Base-by-base conservation (phyloP, 495 filamentous ascomycete genomes). In the Talaromyces liani region DNA sequence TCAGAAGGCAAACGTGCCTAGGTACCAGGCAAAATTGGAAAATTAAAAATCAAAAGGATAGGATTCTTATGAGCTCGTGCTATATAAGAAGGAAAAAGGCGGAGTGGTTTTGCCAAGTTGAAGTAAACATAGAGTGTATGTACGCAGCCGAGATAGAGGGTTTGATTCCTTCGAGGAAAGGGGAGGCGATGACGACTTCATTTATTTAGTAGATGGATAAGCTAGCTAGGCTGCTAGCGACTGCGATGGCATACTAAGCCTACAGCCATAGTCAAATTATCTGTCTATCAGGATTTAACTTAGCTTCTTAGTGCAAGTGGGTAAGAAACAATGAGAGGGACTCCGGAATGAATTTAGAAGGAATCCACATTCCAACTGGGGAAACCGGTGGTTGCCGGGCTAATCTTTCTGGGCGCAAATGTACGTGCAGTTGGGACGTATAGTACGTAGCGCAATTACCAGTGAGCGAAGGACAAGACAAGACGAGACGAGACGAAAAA, bases 151-250 rank as follows among this genome's bases (percentile, higher is more conserved):
- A 49, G 45, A 49, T 49, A 20, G 45, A 20, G 16, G 41, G 45
- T 49, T 7, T 18, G 45, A 49, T 8, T 49, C 18, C 27, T 9
- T 49, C 18, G 36, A 18, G n/a, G 45, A 6, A 49, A 49, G 53
- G 29, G 53, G 53, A 56, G 53, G 53, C 53, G 53, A 56, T 56
- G 53, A 56, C 53, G 53, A 56, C 53, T 56, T 56, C 53, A 56
- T 56, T 27, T 56, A 56, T 56, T n/a, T 56, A 56, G 27, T 8
- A 56, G 27, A 56, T 27, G 5, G 20, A 14, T 56, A 25, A 56
- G 53, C 16, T 56, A 8, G 53, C 22, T 29, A 56, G 53, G 9
- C 53, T 29, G 20, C 18, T 54, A 54, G 51, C 8, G 51, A 54
- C 51, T 54, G 20, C 51, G 51, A 54, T 54, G 53, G 24, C 45